A percentile compares a stretch with the other conserved stretches of the same genome.
Evolutionary conservation across 192 early-diverging fungal genomes (phyloP).

Genomic region (Cetraspora pellucida): DNA sequence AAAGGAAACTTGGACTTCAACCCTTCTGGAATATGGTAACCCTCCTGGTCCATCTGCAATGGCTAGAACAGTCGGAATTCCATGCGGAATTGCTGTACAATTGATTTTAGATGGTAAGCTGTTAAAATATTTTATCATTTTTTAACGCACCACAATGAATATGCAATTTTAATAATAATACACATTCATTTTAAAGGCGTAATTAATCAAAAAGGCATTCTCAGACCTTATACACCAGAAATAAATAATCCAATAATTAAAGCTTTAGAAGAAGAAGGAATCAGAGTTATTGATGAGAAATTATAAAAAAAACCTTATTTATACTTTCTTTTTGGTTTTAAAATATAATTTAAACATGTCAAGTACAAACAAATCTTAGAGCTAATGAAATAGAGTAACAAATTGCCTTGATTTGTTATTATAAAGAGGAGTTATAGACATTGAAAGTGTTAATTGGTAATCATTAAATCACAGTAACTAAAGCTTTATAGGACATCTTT

Average conservation of each 20-base stretch:
- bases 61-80: conserved; percentile 96
- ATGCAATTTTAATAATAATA: neutral
- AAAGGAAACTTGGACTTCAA: conserved; percentile 88
- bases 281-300: conserved; percentile 80
- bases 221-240: conserved; percentile 89
- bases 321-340: too few species aligned
- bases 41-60: conserved; percentile 84
- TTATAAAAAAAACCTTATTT: conserved; percentile 59
- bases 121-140: too few species aligned
- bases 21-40: conserved; percentile 90
- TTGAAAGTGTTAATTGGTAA: too few species aligned
- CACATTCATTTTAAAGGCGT: conserved; percentile 27
- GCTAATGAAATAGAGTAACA: too few species aligned
- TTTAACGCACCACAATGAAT: too few species aligned
- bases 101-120: conserved; percentile 83
- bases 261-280: conserved; percentile 85
- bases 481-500: too few species aligned
- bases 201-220: conserved; percentile 76
- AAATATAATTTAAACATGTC: too few species aligned
- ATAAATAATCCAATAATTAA: conserved; percentile 91
- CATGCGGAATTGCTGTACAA: conserved; percentile 94
- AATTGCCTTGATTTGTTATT: too few species aligned
- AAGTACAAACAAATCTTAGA: too few species aligned
- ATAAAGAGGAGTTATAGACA: too few species aligned
- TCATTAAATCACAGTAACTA: too few species aligned